Base-by-base conservation (phyloP, 805 yeast genomes). In the Ogataea trehaloabstinens region DNA sequence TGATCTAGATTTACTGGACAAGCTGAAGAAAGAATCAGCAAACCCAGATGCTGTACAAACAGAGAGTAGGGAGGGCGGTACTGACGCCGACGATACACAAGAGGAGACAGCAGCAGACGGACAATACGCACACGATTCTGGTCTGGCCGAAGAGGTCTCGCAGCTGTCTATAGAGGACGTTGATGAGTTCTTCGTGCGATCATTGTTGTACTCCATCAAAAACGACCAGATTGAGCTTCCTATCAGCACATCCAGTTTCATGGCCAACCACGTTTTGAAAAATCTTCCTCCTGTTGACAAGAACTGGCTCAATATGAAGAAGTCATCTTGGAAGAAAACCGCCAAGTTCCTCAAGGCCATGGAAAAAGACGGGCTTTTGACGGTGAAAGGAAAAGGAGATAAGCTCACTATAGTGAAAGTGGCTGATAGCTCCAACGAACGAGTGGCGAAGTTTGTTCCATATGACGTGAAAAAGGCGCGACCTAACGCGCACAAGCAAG, bases 271-370 rank as follows among this genome's bases (percentile, higher is more conserved):
- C 51, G 66, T 90, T 11, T 69, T 80, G 44, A 76, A 75, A 35
- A 86, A 88, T 60, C 61, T 91, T n/a, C 95, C 96, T 0, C 70
- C 75, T 1, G 73, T 84, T 38, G 82, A 79, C 51, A 54, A 66
- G 4, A 58, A 64, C 19, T 61, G 63, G 35, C 74, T 81, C 28
- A 80, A 75, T 48, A 73, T 85, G 42, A 90, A 89, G 60, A 83
- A 79, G 54, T 80, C 96, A 0, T 76, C 89, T 3, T 91, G 95
- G 95, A 89, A 85, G 60, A 91, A 91, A 55, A 78, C 91, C 4
- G 74, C 89, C 11, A 90, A 89, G 58, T 88, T 82, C 53, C 64
- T 91, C 38, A 91, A 88, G 55, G 80, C 85, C 5, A 87, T 90
- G 81, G 96, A 86, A 48, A 91, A 88, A 57, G 70, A 72, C 31